These are phyloP conservation scores for Corylus avellana DNA, from an alignment of 306 rosid genomes.

Conservation along the genomic window DNA sequence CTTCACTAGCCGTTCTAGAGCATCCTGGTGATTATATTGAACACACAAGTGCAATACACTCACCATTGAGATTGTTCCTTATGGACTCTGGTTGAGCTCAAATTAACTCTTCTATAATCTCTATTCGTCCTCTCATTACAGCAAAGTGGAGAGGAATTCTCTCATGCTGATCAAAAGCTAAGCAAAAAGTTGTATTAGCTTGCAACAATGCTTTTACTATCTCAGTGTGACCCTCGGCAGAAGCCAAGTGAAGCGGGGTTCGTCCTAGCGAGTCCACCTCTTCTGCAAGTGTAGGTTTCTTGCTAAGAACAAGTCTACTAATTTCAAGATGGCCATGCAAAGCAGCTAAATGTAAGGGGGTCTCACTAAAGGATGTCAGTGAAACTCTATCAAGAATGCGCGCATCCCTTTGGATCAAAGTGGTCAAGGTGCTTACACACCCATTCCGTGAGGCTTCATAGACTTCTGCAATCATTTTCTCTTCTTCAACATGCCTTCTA, in stretches of 20 bases:
- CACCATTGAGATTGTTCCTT: background rate
- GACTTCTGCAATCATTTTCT: no score
- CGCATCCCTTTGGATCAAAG: no score
- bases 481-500: no score
- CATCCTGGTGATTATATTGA: slow-evolving; percentile 15
- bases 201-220: background rate
- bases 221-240: slow-evolving; percentile 7
- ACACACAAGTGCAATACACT: slow-evolving; percentile 18
- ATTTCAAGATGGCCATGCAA: no score
- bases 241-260: slow-evolving; percentile 21
- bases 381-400: no score
- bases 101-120: slow-evolving; percentile 1
- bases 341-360: no score
- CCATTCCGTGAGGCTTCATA: no score
- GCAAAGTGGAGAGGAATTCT: slow-evolving; percentile 30
- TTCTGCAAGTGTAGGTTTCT: no score
- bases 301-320: no score
- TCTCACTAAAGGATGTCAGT: no score
- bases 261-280: background rate
- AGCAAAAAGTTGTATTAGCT: background rate
- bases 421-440: no score
- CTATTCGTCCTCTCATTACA: background rate
- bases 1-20: slow-evolving; percentile 16
- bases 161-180: background rate
- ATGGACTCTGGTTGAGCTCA: background rate